Base-by-base conservation (phyloP, 345 rosid species). In the Reutealis trisperma region DNA sequence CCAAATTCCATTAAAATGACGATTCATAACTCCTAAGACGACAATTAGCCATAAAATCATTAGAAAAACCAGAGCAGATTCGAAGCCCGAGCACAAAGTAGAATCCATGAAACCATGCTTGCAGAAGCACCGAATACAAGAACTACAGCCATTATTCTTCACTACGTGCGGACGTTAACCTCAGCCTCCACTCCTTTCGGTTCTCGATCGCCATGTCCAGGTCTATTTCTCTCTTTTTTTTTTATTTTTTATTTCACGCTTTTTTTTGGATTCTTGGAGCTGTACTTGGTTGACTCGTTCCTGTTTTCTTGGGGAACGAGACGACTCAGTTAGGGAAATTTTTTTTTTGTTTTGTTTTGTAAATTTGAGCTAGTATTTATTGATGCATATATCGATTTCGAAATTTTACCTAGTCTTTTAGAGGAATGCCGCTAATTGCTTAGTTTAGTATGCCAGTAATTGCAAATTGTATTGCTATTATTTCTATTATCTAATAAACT, bases 191-290 rank as follows among this genome's bases (percentile, higher is more conserved):
- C 18, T 63, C 61, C 41, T 66, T 42, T 66, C 8, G 19, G 14
- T 63, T n/a, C 27, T 54, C 70, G 61, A 72, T 80, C 86, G 85
- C 87, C 84, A 90, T 90, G 94, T 88, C 87, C 58, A 89, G 92
- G 94, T 91, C 60, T 10, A 22, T 68, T 59, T 30, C 7, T 70
- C 24, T 51, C 15, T 64, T 37, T 49, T 27, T 8, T 2, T 21
- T 52, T 6, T 42, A 3, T 9, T 7, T 41, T 41, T 4, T 21
- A 0, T 71, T 71, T 57, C 37, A 24, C 6, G 9, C 42, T 10
- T 2, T 3, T 24, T 61, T 25, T 6, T n/a, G 13, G 51, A 66
- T 70, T 51, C 4, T 51, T 70, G 45, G n/a, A 51, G 25, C 61
- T 49, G 21, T 45, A 18, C 5, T 49, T 37, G 5, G 51, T 7